These are phyloP conservation scores for Blastocystis sp. DNA, from an alignment of 352 stramenopile genomes.

Conservation along the genomic window DNA sequence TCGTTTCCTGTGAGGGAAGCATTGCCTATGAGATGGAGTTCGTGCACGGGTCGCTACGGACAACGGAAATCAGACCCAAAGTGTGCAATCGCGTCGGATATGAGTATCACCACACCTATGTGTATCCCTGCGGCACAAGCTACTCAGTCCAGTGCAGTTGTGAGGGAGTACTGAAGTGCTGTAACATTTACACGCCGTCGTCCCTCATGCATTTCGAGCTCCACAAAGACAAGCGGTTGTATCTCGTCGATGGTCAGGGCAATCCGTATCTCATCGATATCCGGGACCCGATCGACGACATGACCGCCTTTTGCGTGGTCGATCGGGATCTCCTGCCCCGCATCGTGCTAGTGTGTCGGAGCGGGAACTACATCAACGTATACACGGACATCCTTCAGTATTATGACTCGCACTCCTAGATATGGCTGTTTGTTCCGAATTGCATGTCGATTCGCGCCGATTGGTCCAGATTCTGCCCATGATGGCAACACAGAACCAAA, in stretches of 20 bases:
- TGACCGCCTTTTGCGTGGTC: background rate
- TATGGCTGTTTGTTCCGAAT: slow-evolving; percentile 27
- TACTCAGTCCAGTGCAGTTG: slow-evolving; percentile 2
- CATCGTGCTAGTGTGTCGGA: slow-evolving; percentile 43
- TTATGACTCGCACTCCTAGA: background rate
- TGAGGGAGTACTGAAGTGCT: slow-evolving; percentile 29
- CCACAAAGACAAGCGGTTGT: background rate
- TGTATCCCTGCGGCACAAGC: background rate
- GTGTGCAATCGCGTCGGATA: background rate
- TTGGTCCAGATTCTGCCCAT: background rate
- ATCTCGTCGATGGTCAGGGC: background rate
- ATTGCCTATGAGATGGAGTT: slow-evolving; percentile 31
- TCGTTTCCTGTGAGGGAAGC: slow-evolving; percentile 42
- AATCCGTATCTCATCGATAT: slow-evolving; percentile 17
- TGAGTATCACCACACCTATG: background rate
- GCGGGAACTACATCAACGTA: background rate
- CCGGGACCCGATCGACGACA: background rate
- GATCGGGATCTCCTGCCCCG: background rate
- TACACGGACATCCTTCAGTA: slow-evolving; percentile 58
- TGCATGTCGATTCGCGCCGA: background rate
- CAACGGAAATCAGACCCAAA: background rate
- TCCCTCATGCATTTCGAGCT: slow-evolving; percentile 12
- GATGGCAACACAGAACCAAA: background rate
- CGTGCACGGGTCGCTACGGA: background rate
- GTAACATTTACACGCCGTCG: background rate